Evolutionary conservation across 2,329 filamentous ascomycete species (phyloP).

Genomic region (Macrophomina pseudophaseolina): DNA sequence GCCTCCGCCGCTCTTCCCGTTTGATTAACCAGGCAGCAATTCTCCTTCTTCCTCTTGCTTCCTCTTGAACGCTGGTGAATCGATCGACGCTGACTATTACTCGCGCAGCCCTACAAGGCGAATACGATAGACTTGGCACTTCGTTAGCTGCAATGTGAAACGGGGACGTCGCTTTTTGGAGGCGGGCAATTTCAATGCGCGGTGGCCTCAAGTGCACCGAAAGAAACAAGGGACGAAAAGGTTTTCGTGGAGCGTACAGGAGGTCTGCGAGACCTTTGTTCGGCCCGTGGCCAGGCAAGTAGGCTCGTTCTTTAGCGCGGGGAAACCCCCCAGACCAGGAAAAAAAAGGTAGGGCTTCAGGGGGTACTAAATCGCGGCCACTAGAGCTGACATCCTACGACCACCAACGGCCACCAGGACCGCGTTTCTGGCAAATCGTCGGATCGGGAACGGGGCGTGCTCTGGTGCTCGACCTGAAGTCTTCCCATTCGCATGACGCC

Average conservation of each 20-base stretch:
- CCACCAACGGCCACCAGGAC: neutral
- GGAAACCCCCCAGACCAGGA: neutral
- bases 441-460: neutral
- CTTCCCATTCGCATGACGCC: neutral
- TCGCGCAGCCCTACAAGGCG: slow-evolving; percentile 9
- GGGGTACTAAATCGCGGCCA: too few species aligned
- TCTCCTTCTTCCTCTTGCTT: neutral
- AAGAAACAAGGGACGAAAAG: neutral
- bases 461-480: neutral
- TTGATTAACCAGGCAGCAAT: neutral
- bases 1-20: neutral
- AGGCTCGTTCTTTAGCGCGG: neutral
- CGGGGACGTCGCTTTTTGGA: neutral
- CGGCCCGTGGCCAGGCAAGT: neutral
- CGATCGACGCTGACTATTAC: neutral
- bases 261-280: too few species aligned
- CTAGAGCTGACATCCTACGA: neutral
- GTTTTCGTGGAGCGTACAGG: too few species aligned
- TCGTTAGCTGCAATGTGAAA: neutral
- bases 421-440: neutral
- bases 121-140: neutral
- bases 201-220: neutral
- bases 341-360: too few species aligned
- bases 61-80: neutral
- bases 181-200: neutral